Evolutionary conservation across 805 yeast genomes (phyloP), one percentile per base, ranked within the genome.

Genomic region (Metschnikowia aberdeeniae): DNA sequence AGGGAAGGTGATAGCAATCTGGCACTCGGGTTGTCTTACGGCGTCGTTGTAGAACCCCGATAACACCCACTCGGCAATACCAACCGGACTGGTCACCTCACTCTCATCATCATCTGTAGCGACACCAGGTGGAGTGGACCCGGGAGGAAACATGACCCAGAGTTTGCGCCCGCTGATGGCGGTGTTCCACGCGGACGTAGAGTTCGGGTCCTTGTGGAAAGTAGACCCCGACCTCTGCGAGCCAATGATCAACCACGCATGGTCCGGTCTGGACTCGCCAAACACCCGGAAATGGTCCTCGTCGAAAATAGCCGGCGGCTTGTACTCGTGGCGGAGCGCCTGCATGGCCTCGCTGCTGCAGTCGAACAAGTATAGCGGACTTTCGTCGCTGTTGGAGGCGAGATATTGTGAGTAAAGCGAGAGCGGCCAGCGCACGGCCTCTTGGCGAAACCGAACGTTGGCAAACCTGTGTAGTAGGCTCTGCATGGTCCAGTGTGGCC

Each of bases 171-270:
- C 97, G 2, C 76, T 68, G 1, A 89, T 62, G 1, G 82, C 80
- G 0, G 90, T 78, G 61, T 89, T 89, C 97, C 97, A 89, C 0
- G 97, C 97, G 42, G 85, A 80, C 0, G 97, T 90, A 36, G 80
- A 78, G 60, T 89, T 89, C 6, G 97, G 97, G 58, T 89, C 97
- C 56, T 90, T 89, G 62, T 89, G 97, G 63, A 89, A 89, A 0
- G 95, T 85, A 1, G 95, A 86, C 0, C 97, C 97, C 6, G 89
- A 81, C 40, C 95, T 65, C 17, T 68, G 71, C 2, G 95, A 89
- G 0, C 97, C 97, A 6, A 86, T 75, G 38, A 90, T 90, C 19
- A 89, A 67, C 97, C 97, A 89, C n/a, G 92, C 77, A 61, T 86
- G 84, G 62, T 89, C 96, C 1, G 97, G 97, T 40, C 97, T 70